Base-by-base conservation (phyloP, 2,329 filamentous ascomycete genomes). In the Ceratocystis papillata region DNA sequence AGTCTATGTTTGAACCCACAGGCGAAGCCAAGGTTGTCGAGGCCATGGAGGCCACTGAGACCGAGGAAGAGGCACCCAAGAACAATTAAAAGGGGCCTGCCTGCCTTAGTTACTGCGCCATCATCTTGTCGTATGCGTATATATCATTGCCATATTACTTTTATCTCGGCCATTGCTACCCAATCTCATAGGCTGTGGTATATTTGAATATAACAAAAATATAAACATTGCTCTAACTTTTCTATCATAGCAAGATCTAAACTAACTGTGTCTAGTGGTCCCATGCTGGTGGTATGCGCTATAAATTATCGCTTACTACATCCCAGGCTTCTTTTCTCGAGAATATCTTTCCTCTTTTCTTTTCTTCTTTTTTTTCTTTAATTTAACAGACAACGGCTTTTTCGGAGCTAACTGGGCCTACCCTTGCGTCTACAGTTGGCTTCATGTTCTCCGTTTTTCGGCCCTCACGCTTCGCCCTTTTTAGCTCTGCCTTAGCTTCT, bases 1-100 rank as follows among this genome's bases (percentile, higher is more conserved):
- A 88, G 75, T 83, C 80, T 10, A 78, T 83, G 62, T 82, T 82
- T 48, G 20, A 65, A 15, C 44, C 46, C 25, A 46, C 50, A 15
- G 62, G 62, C 6, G 44, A 67, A 22, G 30, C 17, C 10, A 63
- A 65, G 12, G 41, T 62, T 20, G 3, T 20, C 1, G 64, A 64
- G 10, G 33, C 63, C 1, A 22, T 53, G 15, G 44, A 60, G 28
- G n/a, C 41, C 12, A 8, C 15, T 10, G 8, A 55, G 64, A 60
- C 15, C 8, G n/a, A 62, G 64, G 64, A 66, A 41, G 60, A 63
- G 20, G 10, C 48, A 10, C 45, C 55, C 53, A 65, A 62, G n/a
- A 67, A 55, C 33, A 50, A 55, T 20, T 62, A 45, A 65, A 28
- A 10, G 20, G 8, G n/a, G 17, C 7, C 6, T 50, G 8, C 20